Evolutionary conservation across 192 early-diverging fungal species (phyloP).

Genomic region (Borealophlyctis nickersoniae): DNA sequence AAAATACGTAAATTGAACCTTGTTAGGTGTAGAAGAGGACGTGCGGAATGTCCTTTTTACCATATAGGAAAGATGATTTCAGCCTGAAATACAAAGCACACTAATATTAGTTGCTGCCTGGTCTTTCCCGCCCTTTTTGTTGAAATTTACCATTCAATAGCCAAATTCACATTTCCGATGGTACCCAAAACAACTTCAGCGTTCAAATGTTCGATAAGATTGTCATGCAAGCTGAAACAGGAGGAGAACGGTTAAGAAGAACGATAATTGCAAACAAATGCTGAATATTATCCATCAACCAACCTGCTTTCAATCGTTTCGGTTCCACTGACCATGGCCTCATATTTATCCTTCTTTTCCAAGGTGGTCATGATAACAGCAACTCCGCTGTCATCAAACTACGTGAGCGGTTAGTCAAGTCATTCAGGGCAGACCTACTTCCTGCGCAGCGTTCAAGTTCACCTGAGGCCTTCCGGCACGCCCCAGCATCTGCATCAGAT

Average conservation of each 20-base stretch:
- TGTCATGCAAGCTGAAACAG: conserved; percentile 48
- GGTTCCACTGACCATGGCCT: conserved; percentile 53
- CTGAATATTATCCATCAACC: background rate
- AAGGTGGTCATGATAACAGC: conserved; percentile 63
- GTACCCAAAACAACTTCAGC: conserved; percentile 44
- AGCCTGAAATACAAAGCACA: conserved; percentile 41
- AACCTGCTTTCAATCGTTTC: conserved; percentile 67
- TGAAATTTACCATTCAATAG: conserved; percentile 42
- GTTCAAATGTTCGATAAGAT: conserved; percentile 62
- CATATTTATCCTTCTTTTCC: conserved; percentile 40
- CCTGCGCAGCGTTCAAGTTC: background rate
- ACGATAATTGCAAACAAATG: conserved; percentile 11
- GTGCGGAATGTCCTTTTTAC: conserved; percentile 19
- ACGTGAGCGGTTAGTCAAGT: conserved; percentile 8
- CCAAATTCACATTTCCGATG: conserved; percentile 34
- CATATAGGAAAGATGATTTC: conserved; percentile 53
- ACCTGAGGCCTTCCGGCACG: conserved; percentile 67
- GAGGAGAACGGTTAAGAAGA: conserved; percentile 18
- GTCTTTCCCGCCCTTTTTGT: conserved; percentile 16
- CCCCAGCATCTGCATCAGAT: conserved; percentile 75
- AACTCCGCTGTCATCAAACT: conserved; percentile 64
- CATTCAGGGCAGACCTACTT: too few species aligned
- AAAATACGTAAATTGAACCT: background rate
- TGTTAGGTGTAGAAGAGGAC: conserved; percentile 2
- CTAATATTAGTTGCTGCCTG: conserved; percentile 16